Evolutionary conservation across 768 basidiomycete genomes (phyloP), one percentile per base, ranked within the genome.

Genomic region (Dioszegia hungarica): DNA sequence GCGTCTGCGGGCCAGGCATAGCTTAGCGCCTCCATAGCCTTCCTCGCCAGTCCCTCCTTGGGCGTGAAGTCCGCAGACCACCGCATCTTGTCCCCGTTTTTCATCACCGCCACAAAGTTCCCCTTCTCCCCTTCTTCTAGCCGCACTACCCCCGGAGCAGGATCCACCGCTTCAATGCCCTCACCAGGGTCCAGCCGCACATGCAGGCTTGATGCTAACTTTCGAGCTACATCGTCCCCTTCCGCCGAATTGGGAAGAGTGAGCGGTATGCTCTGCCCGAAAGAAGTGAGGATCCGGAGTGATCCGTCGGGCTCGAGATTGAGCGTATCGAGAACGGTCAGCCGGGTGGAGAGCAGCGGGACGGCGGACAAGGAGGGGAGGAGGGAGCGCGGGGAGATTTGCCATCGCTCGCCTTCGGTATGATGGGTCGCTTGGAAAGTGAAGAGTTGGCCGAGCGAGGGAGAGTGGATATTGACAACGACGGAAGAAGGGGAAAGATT

Each of bases 281-380:
- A 87, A 61, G 88, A 86, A 0, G 85, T 88, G 36, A 86, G 74
- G 3, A 91, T 67, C 0, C 78, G 73, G 10, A 90, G 73, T 9
- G 73, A 72, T 28, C 84, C 80, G 44, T 82, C 79, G 2, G 84
- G 80, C 45, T 81, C 83, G 45, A 89, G 74, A 15, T 86, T 75
- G 4, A 94, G 75, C 10, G 91, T 77, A 72, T 95, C 92, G 70
- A 80, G 80, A 14, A 89, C 79, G 14, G 79, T 77, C 6, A 77
- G 76, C 19, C 91, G 83, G 2, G 86, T 87, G 1, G 84, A 82
- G 19, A 81, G 78, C 36, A 91, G 75, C 2, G 88, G 77, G 0
- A 81, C 78, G 0, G 82, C 80, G 1, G 85, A 82, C 1, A 82
- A 64, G 0, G 82, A 86, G 8, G 77, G 72, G 11, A 79, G 58